Base-by-base conservation (phyloP, 2,329 filamentous ascomycete species). In the Clarireedia sp. region DNA sequence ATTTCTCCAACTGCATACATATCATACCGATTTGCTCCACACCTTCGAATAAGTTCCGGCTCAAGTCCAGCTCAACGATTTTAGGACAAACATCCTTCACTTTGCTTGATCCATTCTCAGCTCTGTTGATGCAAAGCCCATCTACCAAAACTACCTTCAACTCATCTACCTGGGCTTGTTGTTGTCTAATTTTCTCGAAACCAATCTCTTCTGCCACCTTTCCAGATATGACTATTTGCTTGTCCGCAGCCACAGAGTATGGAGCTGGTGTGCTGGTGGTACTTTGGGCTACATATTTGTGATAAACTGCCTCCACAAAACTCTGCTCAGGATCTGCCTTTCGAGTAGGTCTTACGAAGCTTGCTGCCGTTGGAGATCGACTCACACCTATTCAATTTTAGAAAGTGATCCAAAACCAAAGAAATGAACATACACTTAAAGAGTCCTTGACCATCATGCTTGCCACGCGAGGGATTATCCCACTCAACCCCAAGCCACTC, bases 401-500 rank as follows among this genome's bases (percentile, higher is more conserved):
- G 38, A 36, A 50, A 41, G 6, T 16, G 12, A 5, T 19, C 16
- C 16, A 2, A 33, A 44, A 12, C 40, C 3, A 50, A 23, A 37
- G 10, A 26, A 44, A 16, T 24, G 24, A 50, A 21, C 36, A 68
- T 80, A 92, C 92, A 96, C 63, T 78, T 74, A 66, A 97, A 97
- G 69, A 96, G 96, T 59, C 81, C 83, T 58, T 86, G 83, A 57
- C 94, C 94, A 66, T 92, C 82, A 72, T 99, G 91, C 75, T 96
- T 97, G 59, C 94, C 94, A 65, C 91, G 80, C 38, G 77, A 78
- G 55, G 84, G 75, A 69, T 96, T 89, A 72, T 97, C 92, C 94
- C 94, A 99, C 78, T 99, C 94, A 48, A 97, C 89, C 47, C 94
- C 94, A 36, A 97, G 79, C 91, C 92, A 97, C 60, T 44, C 80